Base-by-base conservation (phyloP, 2,329 filamentous ascomycete genomes). In the Aspergillus pseudonomiae region DNA sequence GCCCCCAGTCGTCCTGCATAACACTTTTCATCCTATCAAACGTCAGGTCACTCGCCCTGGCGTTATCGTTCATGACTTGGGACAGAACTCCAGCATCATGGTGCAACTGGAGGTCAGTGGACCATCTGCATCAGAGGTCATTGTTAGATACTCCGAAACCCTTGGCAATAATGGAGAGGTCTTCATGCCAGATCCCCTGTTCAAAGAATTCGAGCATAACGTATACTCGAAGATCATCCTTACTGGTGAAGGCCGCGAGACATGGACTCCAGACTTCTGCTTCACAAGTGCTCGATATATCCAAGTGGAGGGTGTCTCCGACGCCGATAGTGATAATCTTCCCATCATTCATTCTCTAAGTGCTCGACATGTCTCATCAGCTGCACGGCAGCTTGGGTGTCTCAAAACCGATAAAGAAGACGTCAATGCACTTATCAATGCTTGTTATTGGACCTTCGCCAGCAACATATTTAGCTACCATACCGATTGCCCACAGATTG, bases 401-500 rank as follows among this genome's bases (percentile, higher is more conserved):
- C 65, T 71, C 58, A 68, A 65, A 39, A 71, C 70, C 1, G 68
- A 71, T 14, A 71, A 71, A 36, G 61, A 65, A 3, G 70, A 71
- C 24, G 63, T 68, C n/a, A 71, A 71, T 32, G 34, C 61, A 2
- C 57, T 71, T 6, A 59, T 71, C 11, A 80, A 79, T 26, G 80
- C 80, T 41, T 80, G 78, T 48, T 78, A 82, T 62, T 83, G 80
- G 80, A 78, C 79, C 1, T 82, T 82, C 55, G 74, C 73, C 45
- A 77, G 73, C 53, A 81, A 81, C 64, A 71, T 81, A 19, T 81
- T 80, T 65, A 81, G 78, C 60, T 83, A 83, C 67, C 81, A 83
- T 63, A 83, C 81, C 2, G 81, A 83, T 65, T 82, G 80, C 61
- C 79, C 79, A 6, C 79, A 81, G 64, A 80, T 82, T 39, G 79